These are phyloP conservation scores for Fusarium oxysporum DNA, from an alignment of 2,329 filamentous ascomycete genomes.

Conservation along the genomic window DNA sequence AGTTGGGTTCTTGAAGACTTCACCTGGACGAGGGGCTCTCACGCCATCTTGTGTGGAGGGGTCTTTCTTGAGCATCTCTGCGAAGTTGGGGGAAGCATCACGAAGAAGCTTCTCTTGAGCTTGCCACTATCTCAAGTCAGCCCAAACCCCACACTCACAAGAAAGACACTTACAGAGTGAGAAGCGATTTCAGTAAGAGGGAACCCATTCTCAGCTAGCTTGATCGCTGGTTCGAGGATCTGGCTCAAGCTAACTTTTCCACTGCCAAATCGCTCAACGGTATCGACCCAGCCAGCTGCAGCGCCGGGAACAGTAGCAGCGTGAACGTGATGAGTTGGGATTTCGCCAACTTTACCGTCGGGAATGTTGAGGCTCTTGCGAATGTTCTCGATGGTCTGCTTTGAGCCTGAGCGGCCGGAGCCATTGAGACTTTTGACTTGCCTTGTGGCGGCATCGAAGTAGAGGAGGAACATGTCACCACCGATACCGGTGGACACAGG, in stretches of 20 bases:
- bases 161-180: constrained; percentile 66
- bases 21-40: constrained; percentile 80
- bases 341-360: constrained; percentile 65
- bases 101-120: constrained; percentile 72
- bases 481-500: constrained; percentile 94
- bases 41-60: constrained; percentile 74
- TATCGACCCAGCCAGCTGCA: constrained; percentile 92
- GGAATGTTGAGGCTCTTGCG: constrained; percentile 75
- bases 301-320: constrained; percentile 90
- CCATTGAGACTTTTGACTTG: constrained; percentile 91
- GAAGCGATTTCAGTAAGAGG: constrained; percentile 86
- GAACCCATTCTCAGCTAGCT: constrained; percentile 88
- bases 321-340: constrained; percentile 82
- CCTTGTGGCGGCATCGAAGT: constrained; percentile 84
- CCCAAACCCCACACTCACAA: accelerated
- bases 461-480: constrained; percentile 97
- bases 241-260: constrained; percentile 82
- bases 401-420: constrained; percentile 82
- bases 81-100: constrained; percentile 83
- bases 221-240: constrained; percentile 84
- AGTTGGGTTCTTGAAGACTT: constrained; percentile 88
- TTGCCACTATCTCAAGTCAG: constrained; percentile 72
- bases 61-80: constrained; percentile 88
- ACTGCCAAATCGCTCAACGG: constrained; percentile 88
- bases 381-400: constrained; percentile 76